phyloP scores from a whole-genome alignment of 202 grass and related monocot genomes.

The Miscanthus sacchariflorus region DNA sequence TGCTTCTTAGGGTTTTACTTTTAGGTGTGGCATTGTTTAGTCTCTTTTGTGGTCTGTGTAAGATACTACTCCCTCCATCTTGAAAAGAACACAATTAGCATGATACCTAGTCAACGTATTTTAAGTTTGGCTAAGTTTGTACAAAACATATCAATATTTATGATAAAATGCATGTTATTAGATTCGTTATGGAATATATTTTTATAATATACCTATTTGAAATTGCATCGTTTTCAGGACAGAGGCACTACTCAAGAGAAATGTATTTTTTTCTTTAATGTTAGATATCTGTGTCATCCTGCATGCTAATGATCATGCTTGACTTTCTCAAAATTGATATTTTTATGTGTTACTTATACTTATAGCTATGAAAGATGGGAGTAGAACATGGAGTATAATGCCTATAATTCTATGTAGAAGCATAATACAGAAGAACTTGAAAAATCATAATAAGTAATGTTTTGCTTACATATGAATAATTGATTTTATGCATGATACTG shows the following conservation, averaged over 20 bases:
- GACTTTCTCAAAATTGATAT: background rate
- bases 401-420: background rate
- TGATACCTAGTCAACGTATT: background rate
- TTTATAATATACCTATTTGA: background rate
- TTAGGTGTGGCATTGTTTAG: background rate
- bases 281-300: background rate
- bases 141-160: background rate
- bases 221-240: background rate
- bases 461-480: background rate
- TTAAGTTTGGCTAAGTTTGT: background rate
- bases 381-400: background rate
- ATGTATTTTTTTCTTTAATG: background rate
- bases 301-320: background rate
- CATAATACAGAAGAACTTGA: constrained; percentile 1
- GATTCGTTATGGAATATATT: too few species aligned
- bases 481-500: background rate
- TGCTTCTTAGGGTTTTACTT: background rate
- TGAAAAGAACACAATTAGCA: background rate
- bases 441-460: background rate
- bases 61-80: background rate
- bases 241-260: background rate
- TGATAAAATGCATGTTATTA: background rate
- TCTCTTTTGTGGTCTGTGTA: background rate
- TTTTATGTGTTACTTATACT: background rate
- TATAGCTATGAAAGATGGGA: background rate